phyloP scores from a whole-genome alignment of 306 rosid genomes.

The Carpinus viminea region DNA sequence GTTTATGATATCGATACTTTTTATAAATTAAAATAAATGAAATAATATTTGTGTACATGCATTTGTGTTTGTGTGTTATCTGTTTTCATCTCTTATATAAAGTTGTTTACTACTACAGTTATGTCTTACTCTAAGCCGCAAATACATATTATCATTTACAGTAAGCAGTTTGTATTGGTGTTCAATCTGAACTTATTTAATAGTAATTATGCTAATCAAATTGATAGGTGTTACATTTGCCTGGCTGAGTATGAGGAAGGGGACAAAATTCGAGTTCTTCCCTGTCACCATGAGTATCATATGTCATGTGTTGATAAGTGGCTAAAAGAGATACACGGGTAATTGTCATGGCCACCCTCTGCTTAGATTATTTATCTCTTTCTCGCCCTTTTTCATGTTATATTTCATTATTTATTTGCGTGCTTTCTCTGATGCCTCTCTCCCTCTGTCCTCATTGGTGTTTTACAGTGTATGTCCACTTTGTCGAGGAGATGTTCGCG shows the following conservation, averaged over 20 bases:
- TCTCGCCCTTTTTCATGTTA: not conserved
- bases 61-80: not conserved
- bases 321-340: conserved; percentile 99
- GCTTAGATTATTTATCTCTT: conserved; percentile 5
- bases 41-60: not conserved
- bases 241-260: conserved; percentile 94
- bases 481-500: conserved; percentile 93
- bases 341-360: conserved; percentile 18
- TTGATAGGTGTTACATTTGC: conserved; percentile 87
- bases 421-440: not conserved
- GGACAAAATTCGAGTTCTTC: conserved; percentile 90
- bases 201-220: conserved; percentile 5
- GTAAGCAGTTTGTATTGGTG: not conserved
- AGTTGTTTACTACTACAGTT: not conserved
- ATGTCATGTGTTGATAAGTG: conserved; percentile 92
- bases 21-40: not conserved
- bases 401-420: not conserved
- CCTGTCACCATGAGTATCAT: conserved; percentile 91
- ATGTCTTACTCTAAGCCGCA: not conserved
- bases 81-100: not conserved
- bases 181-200: not conserved
- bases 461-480: conserved; percentile 86
- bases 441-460: not conserved
- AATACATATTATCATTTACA: not conserved
- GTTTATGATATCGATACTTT: not conserved